Evolutionary conservation across 2,329 filamentous ascomycete genomes (phyloP), one percentile per base, ranked within the genome.

Genomic region (Sporothrix inflata): DNA sequence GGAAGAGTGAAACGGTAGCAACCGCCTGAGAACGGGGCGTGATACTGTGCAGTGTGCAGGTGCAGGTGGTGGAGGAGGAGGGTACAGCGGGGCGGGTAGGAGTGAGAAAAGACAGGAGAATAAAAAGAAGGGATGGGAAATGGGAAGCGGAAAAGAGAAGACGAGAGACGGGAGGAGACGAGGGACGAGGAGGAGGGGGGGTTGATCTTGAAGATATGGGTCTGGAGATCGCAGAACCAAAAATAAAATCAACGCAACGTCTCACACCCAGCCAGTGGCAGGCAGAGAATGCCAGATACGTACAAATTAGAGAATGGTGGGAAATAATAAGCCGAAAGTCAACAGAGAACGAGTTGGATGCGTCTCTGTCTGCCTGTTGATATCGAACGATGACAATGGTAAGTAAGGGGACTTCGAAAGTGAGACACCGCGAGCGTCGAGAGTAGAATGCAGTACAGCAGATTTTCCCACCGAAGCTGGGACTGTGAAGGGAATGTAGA

Each of bases 1-100:
- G 65, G n/a, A 24, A 53, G 45, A 53, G 65, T 53, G 27, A 53
- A 68, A 68, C 65, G 47, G 65, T 53, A 40, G 65, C 47, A 68
- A 68, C 65, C 45, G 47, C 24, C 45, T 53, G 40, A 65, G 40
- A 27, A 45, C 47, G 47, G 47, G 42, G 16, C 14, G 47, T 53
- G 24, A 8, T 53, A 63, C 14, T n/a, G 60, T 45, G 38, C 38
- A 24, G 21, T 21, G 57, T 42, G 30, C 30, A 42, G 6, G 16
- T 63, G 4, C 38, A 45, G n/a, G 45, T 63, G 60, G 60, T 27
- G 38, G 38, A 42, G n/a, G 57, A 49, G n/a, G n/a, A 16, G 11
- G 21, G 61, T 30, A 6, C 63, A 34, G 42, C 42, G 63, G 42
- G 63, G 21, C 38, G 30, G 11, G 42, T 30, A 16, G 38, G 60